Conservation (phyloP, 23 red algal genomes). For the Gracilaria caudata region DNA sequence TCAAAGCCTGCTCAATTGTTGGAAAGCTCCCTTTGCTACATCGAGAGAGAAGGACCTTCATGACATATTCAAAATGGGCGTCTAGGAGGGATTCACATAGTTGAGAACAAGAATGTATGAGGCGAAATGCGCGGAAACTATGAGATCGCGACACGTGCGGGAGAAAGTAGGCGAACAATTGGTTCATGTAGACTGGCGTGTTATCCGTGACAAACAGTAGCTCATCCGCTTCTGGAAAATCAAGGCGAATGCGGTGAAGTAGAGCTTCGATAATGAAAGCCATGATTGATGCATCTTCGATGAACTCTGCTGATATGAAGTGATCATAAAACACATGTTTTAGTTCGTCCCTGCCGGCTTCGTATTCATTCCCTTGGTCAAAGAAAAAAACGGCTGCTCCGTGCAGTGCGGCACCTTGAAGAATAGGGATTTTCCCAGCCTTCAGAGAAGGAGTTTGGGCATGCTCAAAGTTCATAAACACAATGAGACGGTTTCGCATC, state of each 20-base stretch:
- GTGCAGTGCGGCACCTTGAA: constrained; percentile 14
- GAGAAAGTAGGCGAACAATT: constrained; percentile 13
- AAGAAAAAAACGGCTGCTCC: constrained; percentile 38
- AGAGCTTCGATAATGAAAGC: constrained; percentile 25
- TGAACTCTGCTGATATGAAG: constrained; percentile 3
- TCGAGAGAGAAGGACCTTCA: constrained; percentile 12
- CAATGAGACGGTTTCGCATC: constrained; percentile 32
- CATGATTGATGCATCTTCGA: constrained; percentile 8
- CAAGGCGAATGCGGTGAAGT: constrained; percentile 42
- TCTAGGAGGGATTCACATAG: constrained; percentile 51
- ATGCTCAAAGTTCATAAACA: constrained; percentile 28
- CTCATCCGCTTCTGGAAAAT: constrained; percentile 45
- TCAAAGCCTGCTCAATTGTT: constrained; percentile 29
- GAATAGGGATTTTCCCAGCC: constrained; percentile 16
- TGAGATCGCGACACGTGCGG: constrained; percentile 15
- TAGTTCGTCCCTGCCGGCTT: constrained; percentile 5
- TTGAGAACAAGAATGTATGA: constrained; percentile 50
- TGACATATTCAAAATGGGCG: constrained; percentile 36
- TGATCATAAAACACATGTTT: constrained; percentile 30
- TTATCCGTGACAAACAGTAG: constrained; percentile 46
- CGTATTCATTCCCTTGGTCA: background rate
- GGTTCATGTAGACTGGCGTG: constrained; percentile 30
- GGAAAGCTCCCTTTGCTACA: background rate
- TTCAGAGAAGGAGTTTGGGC: constrained; percentile 2
- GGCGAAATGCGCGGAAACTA: constrained; percentile 33